These are phyloP conservation scores for Brasilioporus rufonigricans DNA, from an alignment of 768 basidiomycete genomes.

Conservation along the genomic window DNA sequence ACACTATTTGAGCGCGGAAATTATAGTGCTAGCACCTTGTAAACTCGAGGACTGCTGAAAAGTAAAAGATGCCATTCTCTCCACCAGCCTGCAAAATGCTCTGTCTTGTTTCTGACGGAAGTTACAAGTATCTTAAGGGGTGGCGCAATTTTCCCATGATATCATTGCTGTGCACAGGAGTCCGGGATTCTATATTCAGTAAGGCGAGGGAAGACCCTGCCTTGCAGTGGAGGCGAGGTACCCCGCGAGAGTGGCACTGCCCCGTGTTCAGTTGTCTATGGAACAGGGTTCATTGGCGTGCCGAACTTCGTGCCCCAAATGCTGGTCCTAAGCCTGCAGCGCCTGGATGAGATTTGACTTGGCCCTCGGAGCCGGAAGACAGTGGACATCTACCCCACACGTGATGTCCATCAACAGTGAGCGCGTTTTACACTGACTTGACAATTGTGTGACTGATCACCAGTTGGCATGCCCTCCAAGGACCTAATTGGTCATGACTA, in stretches of 20 bases:
- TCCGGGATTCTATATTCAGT: conserved; percentile 3
- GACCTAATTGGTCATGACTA: no score
- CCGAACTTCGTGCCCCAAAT: conserved; percentile 7
- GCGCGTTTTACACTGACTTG: conserved; percentile 1
- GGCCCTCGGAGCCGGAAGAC: conserved; percentile 25
- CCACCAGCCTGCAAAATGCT: neutral
- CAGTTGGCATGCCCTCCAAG: no score
- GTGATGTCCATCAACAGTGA: conserved; percentile 13
- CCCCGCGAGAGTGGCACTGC: conserved; percentile 8
- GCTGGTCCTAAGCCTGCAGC: conserved; percentile 4
- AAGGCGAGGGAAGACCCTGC: conserved; percentile 9
- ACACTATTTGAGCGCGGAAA: no score
- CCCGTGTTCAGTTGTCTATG: conserved; percentile 2
- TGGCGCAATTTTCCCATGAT: conserved; percentile 6
- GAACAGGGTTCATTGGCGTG: conserved; percentile 1
- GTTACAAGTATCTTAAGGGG: conserved; percentile 20
- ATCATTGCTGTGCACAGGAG: neutral
- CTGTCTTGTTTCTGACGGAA: conserved; percentile 19
- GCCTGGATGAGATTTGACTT: conserved; percentile 12
- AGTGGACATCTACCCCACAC: neutral
- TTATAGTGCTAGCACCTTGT: neutral
- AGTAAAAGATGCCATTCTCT: conserved; percentile 3
- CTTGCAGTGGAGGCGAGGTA: conserved; percentile 23
- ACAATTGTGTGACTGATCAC: neutral
- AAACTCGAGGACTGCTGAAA: conserved; percentile 5